Percentiles rank a stretch among this genome's conserved stretches.
These are phyloP conservation scores for Globisporangium acanthophoron DNA, from an alignment of 352 stramenopile genomes.

Conservation along the genomic window DNA sequence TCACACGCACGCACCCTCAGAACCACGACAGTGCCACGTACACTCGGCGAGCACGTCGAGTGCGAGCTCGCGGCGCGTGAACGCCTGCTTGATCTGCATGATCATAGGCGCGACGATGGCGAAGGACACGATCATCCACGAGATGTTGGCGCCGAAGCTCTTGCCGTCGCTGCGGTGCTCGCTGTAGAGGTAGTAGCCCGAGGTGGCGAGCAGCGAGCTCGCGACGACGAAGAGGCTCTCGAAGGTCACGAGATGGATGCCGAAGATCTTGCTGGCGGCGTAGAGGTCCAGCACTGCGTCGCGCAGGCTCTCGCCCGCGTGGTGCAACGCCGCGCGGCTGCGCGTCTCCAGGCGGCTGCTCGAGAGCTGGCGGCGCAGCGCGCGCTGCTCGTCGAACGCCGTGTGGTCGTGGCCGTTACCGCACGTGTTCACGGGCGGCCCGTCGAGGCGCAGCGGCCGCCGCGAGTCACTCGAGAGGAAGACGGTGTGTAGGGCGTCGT, in stretches of 20 bases:
- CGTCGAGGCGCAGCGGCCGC: conserved; percentile 6
- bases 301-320: conserved; percentile 36
- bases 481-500: conserved; percentile 1
- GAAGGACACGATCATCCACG: conserved; percentile 79
- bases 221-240: conserved; percentile 69
- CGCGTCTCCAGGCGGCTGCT: conserved; percentile 10
- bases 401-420: conserved; percentile 19
- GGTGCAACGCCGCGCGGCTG: conserved; percentile 17
- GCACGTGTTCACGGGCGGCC: conserved; percentile 11
- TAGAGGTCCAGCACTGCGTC: conserved; percentile 74
- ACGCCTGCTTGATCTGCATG: conserved; percentile 86
- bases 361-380: conserved; percentile 7
- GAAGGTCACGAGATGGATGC: conserved; percentile 68
- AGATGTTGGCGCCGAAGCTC: conserved; percentile 77
- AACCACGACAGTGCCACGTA: conserved; percentile 9
- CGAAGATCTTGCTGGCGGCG: conserved; percentile 71
- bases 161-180: conserved; percentile 18
- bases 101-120: conserved; percentile 83
- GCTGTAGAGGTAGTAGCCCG: conserved; percentile 64
- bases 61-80: conserved; percentile 62
- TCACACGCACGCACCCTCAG: background rate
- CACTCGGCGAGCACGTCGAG: conserved; percentile 63
- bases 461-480: conserved; percentile 10
- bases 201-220: conserved; percentile 54
- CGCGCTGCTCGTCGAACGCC: conserved; percentile 7